Base-by-base conservation (phyloP, 768 basidiomycete species). In the Solioccasus polychromus region DNA sequence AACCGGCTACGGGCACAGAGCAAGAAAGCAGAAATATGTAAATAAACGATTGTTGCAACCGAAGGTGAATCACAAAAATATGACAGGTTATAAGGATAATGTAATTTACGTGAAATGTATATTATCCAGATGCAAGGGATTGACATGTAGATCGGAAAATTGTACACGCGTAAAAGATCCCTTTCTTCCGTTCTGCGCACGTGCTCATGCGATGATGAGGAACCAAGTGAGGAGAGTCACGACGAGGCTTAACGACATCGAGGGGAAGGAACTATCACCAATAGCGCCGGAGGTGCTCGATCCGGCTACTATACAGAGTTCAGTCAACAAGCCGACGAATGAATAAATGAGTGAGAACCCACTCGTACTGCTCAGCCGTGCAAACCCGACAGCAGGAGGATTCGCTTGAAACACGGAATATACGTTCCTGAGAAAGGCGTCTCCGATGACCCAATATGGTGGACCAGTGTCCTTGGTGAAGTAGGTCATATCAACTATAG, bases 391-490 rank as follows among this genome's bases (percentile, higher is more conserved):
- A 1, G 54, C 42, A 10, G 58, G 47, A 4, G 54, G 54, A 19
- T 54, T 45, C 1, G 52, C 54, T 19, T 35, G 46, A 35, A 45
- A 60, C 2, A 57, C 55, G 18, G 58, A 47, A 32, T 60, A 60
- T 8, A 60, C 58, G 8, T 60, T 60, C 54, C 57, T 60, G 36
- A 88, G 68, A 66, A 88, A 87, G 3, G 78, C 78, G 52, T 79
- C 85, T 20, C 88, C 87, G n/a, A 89, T 63, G 29, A 83, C 73
- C 80, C 80, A 83, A 22, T 51, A 52, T 2, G 79, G 79, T 68
- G 23, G n/a, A n/a, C n/a, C n/a, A n/a, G n/a, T n/a, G n/a, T n/a
- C n/a, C n/a, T 69, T 72, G 5, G 82, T 82, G 24, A 86, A 2
- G 23, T 19, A 12, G 11, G 28, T 10, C 10, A 87, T 63, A 51